Evolutionary conservation across 257 asterid species (phyloP).

Genomic region (Solanum paucissectum): DNA sequence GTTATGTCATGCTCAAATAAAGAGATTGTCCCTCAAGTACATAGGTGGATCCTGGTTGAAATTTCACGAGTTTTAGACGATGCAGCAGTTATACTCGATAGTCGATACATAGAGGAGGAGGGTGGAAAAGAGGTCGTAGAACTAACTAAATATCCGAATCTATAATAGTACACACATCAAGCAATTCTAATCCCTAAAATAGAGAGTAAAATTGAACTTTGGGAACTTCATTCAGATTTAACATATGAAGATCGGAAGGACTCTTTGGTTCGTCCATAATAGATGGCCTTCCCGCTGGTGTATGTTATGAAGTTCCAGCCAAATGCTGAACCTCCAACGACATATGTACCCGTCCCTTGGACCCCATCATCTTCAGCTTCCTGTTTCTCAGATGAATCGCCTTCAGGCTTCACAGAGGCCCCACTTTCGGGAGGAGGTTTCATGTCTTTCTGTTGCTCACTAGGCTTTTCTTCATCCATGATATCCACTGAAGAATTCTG

Average conservation of each 20-base stretch:
- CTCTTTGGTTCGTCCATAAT: conserved; percentile 60
- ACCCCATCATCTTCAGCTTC: conserved; percentile 10
- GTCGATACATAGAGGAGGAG: not conserved
- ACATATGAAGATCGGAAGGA: conserved; percentile 45
- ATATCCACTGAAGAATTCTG: conserved; percentile 6
- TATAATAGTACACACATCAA: not conserved
- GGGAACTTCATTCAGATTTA: conserved; percentile 6
- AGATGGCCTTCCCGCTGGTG: conserved; percentile 22
- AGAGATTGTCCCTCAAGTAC: not conserved
- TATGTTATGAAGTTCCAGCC: conserved; percentile 79
- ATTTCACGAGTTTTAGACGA: not conserved
- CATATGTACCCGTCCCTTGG: conserved; percentile 38
- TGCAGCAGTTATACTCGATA: not conserved
- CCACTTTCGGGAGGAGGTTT: conserved; percentile 16
- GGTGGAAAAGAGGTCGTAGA: not conserved
- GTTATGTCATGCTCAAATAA: not conserved
- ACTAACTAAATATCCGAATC: not conserved
- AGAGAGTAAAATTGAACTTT: not conserved
- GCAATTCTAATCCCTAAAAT: not conserved
- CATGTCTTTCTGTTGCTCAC: conserved; percentile 18
- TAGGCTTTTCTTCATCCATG: conserved; percentile 15
- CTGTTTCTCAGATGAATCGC: conserved; percentile 1
- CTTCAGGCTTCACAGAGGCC: conserved; percentile 10
- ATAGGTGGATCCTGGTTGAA: not conserved
- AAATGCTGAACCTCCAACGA: conserved; percentile 75